Base-by-base conservation (phyloP, 306 rosid species). In the Luffa aegyptiaca region DNA sequence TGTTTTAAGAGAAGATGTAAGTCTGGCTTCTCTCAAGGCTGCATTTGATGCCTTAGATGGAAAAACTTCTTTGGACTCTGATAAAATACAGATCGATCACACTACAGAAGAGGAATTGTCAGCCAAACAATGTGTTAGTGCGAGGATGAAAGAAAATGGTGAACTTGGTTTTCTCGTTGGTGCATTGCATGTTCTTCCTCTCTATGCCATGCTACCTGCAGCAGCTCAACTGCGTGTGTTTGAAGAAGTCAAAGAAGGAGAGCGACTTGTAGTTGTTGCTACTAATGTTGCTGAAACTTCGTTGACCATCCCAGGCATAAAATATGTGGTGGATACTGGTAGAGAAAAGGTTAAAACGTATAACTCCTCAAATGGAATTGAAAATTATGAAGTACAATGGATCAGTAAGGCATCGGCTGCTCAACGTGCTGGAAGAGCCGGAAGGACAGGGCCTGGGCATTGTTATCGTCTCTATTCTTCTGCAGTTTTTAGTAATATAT, bases 241-340 rank as follows among this genome's bases (percentile, higher is more conserved):
- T 81, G 93, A 90, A 77, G 90, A 76, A 76, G 91, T 91, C 44
- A 85, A 86, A 84, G 93, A 91, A 77, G 97, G 92, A 77, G 90
- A 90, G 71, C 86, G 98, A 56, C 97, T 95, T 53, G 85, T 95
- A 78, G 97, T 92, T 64, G 87, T 95, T 78, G 97, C 97, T 59
- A 92, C 97, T 14, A 95, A 95, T 87, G 98, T 95, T 81, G 98
- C 98, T n/a, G 98, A 95, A 88, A 95, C 98, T 76, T 95, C 98
- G 44, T 78, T 95, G 79, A 95, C 97, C 35, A 95, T 95, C 78
- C 97, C 97, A 69, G 95, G 98, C 45, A 83, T 95, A 82, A 94
- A 90, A 88, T 95, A 92, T 80, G 95, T 95, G 65, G 93, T 92
- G 61, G 97, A 95, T 80, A 91, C 97, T 8, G 98, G 98, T 70